phyloP scores from a whole-genome alignment of 2,329 filamentous ascomycete species.

The Fusarium cicatricum region DNA sequence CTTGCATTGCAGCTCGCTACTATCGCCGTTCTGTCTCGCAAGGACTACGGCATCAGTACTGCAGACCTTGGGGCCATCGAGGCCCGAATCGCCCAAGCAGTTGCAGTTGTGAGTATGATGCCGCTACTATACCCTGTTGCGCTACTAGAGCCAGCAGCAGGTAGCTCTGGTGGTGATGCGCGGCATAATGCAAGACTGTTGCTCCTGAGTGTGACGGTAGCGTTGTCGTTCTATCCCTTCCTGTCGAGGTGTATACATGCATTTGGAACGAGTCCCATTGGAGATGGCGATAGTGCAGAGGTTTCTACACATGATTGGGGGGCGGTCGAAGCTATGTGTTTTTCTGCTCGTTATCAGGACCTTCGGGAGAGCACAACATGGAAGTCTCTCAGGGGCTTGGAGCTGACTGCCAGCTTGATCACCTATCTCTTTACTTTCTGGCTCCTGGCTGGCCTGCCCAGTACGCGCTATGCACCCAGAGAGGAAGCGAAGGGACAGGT shows the following conservation, averaged over 20 bases:
- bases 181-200: slow-evolving; percentile 19
- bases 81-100: slow-evolving; percentile 28
- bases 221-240: slow-evolving; percentile 38
- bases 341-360: background rate
- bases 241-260: slow-evolving; percentile 37
- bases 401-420: slow-evolving; percentile 12
- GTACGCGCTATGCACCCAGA: background rate
- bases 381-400: slow-evolving; percentile 6
- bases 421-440: slow-evolving; percentile 20
- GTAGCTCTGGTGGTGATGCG: background rate
- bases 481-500: background rate
- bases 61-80: slow-evolving; percentile 36
- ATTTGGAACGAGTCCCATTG: slow-evolving; percentile 24
- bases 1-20: slow-evolving; percentile 34
- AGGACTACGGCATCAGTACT: slow-evolving; percentile 38
- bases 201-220: slow-evolving; percentile 13
- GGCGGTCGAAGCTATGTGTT: slow-evolving; percentile 20
- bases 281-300: slow-evolving; percentile 10
- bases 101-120: slow-evolving; percentile 35
- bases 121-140: slow-evolving; percentile 35
- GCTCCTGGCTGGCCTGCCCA: slow-evolving; percentile 20
- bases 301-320: slow-evolving; percentile 12
- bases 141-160: slow-evolving; percentile 14
- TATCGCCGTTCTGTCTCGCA: slow-evolving; percentile 30
- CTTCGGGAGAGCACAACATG: slow-evolving; percentile 10